Evolutionary conservation across 2,329 filamentous ascomycete genomes (phyloP).

Genomic region (Knoxdaviesia proteae): DNA sequence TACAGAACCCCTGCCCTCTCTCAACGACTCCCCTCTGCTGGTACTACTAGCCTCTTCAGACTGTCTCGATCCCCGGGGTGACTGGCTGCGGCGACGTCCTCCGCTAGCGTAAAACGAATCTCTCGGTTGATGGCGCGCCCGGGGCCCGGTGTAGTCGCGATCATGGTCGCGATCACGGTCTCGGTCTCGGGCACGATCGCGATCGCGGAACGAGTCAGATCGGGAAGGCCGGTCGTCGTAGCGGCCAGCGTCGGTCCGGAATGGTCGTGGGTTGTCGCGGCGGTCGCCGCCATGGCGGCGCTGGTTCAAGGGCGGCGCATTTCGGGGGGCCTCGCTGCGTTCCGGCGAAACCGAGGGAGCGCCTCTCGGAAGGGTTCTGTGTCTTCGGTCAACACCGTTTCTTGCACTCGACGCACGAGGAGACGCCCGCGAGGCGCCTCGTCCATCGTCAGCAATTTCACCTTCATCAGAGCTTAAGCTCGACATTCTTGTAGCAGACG

Average conservation of each 20-base stretch:
- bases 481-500: not conserved
- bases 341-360: conserved; percentile 35
- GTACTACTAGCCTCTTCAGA: too few species aligned
- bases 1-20: too few species aligned
- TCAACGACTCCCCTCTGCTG: too few species aligned
- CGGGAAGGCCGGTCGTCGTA: too few species aligned
- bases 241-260: too few species aligned
- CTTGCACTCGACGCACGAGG: conserved; percentile 47
- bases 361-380: conserved; percentile 52
- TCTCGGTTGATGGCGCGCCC: not conserved
- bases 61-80: conserved; percentile 5
- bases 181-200: conserved; percentile 18
- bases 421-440: conserved; percentile 10
- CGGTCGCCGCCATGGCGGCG: conserved; percentile 39
- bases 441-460: conserved; percentile 60
- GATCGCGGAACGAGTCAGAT: conserved; percentile 18
- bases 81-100: conserved; percentile 9
- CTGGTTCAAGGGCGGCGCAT: conserved; percentile 37
- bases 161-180: conserved; percentile 18
- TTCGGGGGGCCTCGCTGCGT: conserved; percentile 21
- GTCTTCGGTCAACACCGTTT: conserved; percentile 77
- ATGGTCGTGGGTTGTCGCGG: conserved; percentile 22
- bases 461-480: conserved; percentile 58
- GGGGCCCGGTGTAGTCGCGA: conserved; percentile 17
- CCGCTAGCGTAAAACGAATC: not conserved